Base-by-base conservation (phyloP, 1,284 basidiomycete genomes). In the Pholiota adiposa region DNA sequence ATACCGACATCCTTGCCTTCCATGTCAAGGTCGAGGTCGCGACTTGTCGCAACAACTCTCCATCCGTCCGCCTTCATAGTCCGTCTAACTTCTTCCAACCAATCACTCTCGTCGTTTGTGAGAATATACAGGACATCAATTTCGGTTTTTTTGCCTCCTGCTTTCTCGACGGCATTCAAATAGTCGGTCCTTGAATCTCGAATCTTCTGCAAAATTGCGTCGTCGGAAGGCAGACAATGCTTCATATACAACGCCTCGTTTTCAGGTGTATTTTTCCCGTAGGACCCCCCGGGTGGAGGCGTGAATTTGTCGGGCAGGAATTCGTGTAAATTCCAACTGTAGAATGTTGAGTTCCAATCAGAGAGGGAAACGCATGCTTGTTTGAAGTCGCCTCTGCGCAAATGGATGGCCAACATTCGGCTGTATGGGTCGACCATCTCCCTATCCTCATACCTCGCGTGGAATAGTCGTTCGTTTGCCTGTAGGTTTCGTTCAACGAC, bases 371-470 rank as follows among this genome's bases (percentile, higher is more conserved):
- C 53, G 65, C 86, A 88, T 18, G 83, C 81, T 8, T 77, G 71
- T 58, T 77, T 75, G 68, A 77, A 88, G 72, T 87, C 86, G n/a
- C 86, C 86, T 8, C 84, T 74, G 25, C 86, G 79, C 41, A 86
- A 66, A 68, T 87, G 85, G 43, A 87, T 73, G 3, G 81, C 83
- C 40, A 82, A 69, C 69, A 78, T 76, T 40, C 71, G 70, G 66
- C 75, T 63, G 52, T 73, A 78, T 5, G 74, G 69, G 44, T 72
- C 65, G 12, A 63, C 58, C 62, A 78, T 63, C 67, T 73, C 67
- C 63, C 77, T 61, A 63, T 70, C 48, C 64, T 70, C 16, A 5
- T 68, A 65, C 11, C 68, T 67, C 18, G 70, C 72, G 4, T 59
- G 56, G 63, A 81, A 79, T 4, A 79, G 69, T 52, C 74, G 69